Evolutionary conservation across 208 protist species (phyloP).

Genomic region (Leishmania gerbilli): DNA sequence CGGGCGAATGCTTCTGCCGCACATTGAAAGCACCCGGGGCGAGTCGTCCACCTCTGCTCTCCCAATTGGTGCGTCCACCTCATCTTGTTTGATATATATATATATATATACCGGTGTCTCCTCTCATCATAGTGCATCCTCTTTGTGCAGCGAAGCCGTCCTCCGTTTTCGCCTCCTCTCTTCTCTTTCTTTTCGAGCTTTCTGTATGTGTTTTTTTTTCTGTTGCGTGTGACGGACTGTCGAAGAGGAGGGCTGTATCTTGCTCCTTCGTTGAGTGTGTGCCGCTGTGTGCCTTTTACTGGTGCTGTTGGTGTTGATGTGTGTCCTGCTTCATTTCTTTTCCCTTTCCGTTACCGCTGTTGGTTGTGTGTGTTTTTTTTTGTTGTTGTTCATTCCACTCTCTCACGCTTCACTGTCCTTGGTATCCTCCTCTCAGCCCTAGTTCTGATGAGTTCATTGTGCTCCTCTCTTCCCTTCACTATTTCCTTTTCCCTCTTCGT

Average conservation of each 20-base stretch:
- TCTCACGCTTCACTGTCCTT: neutral
- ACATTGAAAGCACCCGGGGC: neutral
- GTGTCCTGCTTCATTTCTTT: neutral
- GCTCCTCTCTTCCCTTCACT: slow-evolving; percentile 11
- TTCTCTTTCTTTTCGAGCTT: neutral
- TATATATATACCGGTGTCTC: neutral
- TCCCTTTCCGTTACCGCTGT: too few relatives aligned
- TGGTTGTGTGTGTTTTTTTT: neutral
- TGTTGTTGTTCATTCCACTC: neutral
- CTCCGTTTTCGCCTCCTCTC: neutral
- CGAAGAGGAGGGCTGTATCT: neutral
- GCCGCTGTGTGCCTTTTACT: neutral
- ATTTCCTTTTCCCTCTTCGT: slow-evolving; percentile 7
- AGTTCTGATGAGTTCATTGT: neutral
- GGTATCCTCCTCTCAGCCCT: neutral
- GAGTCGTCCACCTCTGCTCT: neutral
- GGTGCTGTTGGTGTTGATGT: neutral
- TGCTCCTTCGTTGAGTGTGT: neutral
- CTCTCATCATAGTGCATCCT: neutral
- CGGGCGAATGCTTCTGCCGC: neutral
- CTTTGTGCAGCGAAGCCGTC: too few relatives aligned
- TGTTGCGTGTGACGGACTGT: neutral
- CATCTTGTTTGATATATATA: too few relatives aligned
- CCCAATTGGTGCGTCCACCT: too few relatives aligned
- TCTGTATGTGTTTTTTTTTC: too few relatives aligned